A percentile compares a stretch with the other conserved stretches of the same genome.
Conservation (phyloP, 139 green algal genomes). For the Pleodorina starrii region DNA sequence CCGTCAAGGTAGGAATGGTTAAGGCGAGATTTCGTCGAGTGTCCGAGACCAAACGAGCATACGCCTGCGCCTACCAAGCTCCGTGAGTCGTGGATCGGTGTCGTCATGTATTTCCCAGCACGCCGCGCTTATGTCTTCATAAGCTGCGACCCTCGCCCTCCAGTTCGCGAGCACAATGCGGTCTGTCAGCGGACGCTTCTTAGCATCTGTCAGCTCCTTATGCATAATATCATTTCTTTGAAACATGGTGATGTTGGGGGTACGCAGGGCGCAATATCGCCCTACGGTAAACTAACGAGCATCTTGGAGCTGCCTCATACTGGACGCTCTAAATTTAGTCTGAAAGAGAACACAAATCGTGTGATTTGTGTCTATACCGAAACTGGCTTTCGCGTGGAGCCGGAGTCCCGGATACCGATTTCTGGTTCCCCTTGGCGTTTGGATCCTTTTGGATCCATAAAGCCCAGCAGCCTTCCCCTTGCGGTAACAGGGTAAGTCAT, state of each 20-base stretch:
- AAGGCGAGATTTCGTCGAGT: background rate
- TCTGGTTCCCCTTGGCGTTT: no score
- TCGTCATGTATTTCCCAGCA: constrained; percentile 74
- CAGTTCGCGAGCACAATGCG: constrained; percentile 86
- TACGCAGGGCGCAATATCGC: background rate
- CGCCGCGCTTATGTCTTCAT: constrained; percentile 76
- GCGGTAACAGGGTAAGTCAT: no score
- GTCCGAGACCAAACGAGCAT: no score
- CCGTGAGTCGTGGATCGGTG: constrained; percentile 75
- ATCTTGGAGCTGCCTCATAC: no score
- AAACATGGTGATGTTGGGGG: constrained; percentile 34
- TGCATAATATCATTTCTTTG: constrained; percentile 42
- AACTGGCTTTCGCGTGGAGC: no score
- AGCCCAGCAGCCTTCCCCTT: no score
- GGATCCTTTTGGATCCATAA: no score
- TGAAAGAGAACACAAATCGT: no score
- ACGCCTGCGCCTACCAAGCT: constrained; percentile 82
- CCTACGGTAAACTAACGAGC: no score
- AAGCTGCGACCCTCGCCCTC: constrained; percentile 90
- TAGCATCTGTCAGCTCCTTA: constrained; percentile 71
- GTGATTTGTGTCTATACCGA: no score
- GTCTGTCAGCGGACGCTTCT: constrained; percentile 76
- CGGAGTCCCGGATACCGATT: no score
- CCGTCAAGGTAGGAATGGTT: background rate
- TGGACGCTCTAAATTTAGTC: no score